Conservation (phyloP, 1,284 basidiomycete species). For the Trichosporon faecale region DNA sequence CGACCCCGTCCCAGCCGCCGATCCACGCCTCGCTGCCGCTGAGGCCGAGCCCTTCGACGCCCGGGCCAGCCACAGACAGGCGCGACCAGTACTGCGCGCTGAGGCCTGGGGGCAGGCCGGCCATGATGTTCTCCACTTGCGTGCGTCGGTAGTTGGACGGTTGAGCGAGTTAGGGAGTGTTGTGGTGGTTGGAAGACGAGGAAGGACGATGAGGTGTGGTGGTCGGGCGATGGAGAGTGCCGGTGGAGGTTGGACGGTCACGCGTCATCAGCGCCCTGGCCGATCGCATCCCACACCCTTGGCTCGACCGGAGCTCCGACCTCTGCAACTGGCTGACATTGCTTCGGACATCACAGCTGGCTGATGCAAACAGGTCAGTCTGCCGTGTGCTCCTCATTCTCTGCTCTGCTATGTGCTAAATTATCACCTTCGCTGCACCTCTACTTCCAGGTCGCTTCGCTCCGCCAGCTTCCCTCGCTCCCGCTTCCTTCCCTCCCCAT, state of each 20-base stretch:
- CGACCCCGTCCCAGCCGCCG: conserved; percentile 70
- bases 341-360: too few relatives aligned
- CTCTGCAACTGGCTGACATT: too few relatives aligned
- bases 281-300: background rate
- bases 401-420: too few relatives aligned
- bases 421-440: too few relatives aligned
- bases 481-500: too few relatives aligned
- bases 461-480: background rate
- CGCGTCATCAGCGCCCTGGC: background rate
- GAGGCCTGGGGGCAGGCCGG: conserved; percentile 10
- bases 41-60: conserved; percentile 28
- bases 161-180: background rate
- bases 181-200: background rate
- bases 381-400: too few relatives aligned
- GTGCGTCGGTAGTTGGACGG: background rate
- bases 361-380: too few relatives aligned
- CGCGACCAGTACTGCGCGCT: conserved; percentile 15
- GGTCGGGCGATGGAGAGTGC: background rate
- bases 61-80: background rate
- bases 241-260: background rate
- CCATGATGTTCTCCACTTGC: background rate
- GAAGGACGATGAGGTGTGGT: background rate
- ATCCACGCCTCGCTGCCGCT: conserved; percentile 71
- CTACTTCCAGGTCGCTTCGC: too few relatives aligned
- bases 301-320: background rate